Evolutionary conservation across 345 rosid species (phyloP).

Genomic region (Capsella bursapastoris): DNA sequence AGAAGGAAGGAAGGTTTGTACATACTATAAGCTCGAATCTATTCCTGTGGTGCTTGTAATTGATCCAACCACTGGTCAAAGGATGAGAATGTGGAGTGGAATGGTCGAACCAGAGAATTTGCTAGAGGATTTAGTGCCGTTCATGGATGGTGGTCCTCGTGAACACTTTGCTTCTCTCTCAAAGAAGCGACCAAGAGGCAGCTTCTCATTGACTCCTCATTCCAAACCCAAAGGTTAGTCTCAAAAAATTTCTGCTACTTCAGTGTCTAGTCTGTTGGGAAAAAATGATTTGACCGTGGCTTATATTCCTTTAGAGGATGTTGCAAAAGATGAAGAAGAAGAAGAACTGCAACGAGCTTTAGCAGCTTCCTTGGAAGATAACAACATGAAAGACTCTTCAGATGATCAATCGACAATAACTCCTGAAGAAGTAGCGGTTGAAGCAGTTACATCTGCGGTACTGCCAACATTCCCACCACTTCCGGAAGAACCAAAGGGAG

Average conservation of each 20-base stretch:
- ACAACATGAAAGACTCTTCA: constrained; percentile 44
- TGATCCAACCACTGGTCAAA: constrained; percentile 97
- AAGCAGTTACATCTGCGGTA: constrained; percentile 24
- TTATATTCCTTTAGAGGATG: constrained; percentile 26
- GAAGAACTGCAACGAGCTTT: constrained; percentile 69
- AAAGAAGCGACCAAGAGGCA: constrained; percentile 87
- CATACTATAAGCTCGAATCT: constrained; percentile 80
- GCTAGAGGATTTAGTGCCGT: constrained; percentile 91
- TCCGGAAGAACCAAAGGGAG: constrained; percentile 87
- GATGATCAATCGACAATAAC: constrained; percentile 34
- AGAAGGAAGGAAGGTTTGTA: constrained; percentile 93
- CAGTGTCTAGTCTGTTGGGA: background rate
- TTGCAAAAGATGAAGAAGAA: constrained; percentile 55
- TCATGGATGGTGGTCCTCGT: constrained; percentile 94
- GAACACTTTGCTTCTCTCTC: constrained; percentile 72
- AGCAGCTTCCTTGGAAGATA: constrained; percentile 67
- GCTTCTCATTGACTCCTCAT: constrained; percentile 60
- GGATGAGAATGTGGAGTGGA: constrained; percentile 88
- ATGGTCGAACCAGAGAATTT: constrained; percentile 91
- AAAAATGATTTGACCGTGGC: constrained; percentile 14
- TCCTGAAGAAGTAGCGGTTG: constrained; percentile 37
- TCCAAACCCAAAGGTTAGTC: constrained; percentile 64
- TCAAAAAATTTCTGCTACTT: background rate
- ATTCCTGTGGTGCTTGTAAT: constrained; percentile 90
- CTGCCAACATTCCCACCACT: constrained; percentile 66